Conservation (phyloP, 768 basidiomycete genomes). For the Nidularia pulvinata region DNA sequence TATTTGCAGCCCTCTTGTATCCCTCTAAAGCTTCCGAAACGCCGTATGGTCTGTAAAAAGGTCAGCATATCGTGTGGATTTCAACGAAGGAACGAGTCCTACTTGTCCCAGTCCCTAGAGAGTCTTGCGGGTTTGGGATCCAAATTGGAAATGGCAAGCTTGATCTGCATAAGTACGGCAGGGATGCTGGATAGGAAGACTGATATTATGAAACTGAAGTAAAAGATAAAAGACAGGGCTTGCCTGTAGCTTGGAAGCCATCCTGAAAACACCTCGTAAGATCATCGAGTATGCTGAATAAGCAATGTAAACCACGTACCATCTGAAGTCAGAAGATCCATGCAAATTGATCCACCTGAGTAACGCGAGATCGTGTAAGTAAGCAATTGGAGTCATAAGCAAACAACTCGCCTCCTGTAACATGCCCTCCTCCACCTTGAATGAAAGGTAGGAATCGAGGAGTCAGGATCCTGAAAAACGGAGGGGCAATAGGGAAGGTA, state of each 20-base stretch:
- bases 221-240: not conserved
- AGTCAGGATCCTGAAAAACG: constrained; percentile 75
- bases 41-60: not conserved
- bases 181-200: constrained; percentile 30
- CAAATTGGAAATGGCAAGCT: constrained; percentile 65
- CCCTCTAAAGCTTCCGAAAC: not conserved
- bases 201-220: not conserved
- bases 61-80: not conserved
- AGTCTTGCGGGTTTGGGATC: constrained; percentile 66
- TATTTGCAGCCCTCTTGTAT: constrained; percentile 1
- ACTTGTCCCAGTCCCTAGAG: constrained; percentile 48
- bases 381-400: not conserved
- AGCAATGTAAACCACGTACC: constrained; percentile 30
- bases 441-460: constrained; percentile 73
- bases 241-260: constrained; percentile 73
- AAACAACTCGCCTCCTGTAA: constrained; percentile 49
- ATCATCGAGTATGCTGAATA: too few relatives aligned
- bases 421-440: constrained; percentile 69
- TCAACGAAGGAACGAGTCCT: constrained; percentile 6
- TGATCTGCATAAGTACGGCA: constrained; percentile 63
- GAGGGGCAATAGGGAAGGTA: constrained; percentile 66
- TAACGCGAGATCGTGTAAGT: not conserved
- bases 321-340: constrained; percentile 68
- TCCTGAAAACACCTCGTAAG: constrained; percentile 23
- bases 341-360: constrained; percentile 70